Evolutionary conservation across 2,329 filamentous ascomycete species (phyloP).

Genomic region (Alternaria dauci): DNA sequence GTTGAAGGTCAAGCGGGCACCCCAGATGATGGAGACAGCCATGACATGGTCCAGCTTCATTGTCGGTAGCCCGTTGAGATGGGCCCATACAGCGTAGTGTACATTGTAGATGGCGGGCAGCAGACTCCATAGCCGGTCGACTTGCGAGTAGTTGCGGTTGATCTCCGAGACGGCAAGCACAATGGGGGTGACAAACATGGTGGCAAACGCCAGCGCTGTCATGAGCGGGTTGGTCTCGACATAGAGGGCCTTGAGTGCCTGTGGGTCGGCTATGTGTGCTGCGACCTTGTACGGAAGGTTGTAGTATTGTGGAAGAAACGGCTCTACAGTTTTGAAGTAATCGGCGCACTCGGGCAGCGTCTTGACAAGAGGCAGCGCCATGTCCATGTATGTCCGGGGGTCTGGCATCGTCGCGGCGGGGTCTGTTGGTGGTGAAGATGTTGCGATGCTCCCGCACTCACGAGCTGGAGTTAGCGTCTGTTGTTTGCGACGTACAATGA

Average conservation of each 20-base stretch:
- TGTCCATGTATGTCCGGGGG: constrained; percentile 33
- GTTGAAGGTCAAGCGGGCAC: constrained; percentile 91
- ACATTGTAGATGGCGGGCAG: constrained; percentile 86
- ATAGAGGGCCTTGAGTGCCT: constrained; percentile 76
- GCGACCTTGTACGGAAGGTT: constrained; percentile 56
- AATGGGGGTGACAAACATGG: constrained; percentile 72
- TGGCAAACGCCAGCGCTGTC: constrained; percentile 73
- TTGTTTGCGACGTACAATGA: constrained; percentile 25
- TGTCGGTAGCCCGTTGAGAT: constrained; percentile 74
- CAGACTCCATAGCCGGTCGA: constrained; percentile 91
- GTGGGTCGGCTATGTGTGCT: constrained; percentile 66
- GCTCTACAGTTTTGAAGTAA: constrained; percentile 76
- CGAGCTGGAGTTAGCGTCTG: constrained; percentile 3
- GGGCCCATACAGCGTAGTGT: constrained; percentile 86
- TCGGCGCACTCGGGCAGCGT: constrained; percentile 78
- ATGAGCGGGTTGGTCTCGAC: constrained; percentile 86
- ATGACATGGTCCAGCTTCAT: constrained; percentile 76
- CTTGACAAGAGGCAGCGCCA: constrained; percentile 73
- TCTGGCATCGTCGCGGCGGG: constrained; percentile 54
- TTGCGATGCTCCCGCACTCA: constrained; percentile 7
- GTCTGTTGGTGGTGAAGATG: background rate
- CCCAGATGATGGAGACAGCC: constrained; percentile 78
- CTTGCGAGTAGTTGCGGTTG: constrained; percentile 96
- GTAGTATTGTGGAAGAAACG: constrained; percentile 74
- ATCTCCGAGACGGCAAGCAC: constrained; percentile 81